These are phyloP conservation scores for Mrakia blollopis DNA, from an alignment of 768 basidiomycete species.

Conservation along the genomic window DNA sequence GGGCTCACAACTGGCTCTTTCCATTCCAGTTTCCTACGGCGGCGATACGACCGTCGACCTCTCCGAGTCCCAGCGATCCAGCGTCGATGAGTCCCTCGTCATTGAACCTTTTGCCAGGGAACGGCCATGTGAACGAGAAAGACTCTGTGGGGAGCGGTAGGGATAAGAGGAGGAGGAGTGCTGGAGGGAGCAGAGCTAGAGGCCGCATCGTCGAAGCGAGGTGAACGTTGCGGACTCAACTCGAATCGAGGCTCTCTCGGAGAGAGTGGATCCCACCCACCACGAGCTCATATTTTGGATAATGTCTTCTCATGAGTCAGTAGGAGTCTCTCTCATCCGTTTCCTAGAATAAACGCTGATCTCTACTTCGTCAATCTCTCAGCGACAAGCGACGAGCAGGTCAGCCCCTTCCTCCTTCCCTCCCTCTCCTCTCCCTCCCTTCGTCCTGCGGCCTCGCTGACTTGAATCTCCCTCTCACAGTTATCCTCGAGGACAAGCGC, in stretches of 20 bases:
- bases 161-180: slow-evolving; percentile 4
- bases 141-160: not conserved
- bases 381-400: slow-evolving; percentile 69
- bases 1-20: slow-evolving; percentile 79
- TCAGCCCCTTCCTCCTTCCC: not conserved
- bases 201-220: not conserved
- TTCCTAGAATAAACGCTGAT: not conserved
- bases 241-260: not conserved
- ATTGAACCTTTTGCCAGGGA: slow-evolving; percentile 75
- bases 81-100: slow-evolving; percentile 74
- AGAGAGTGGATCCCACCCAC: not conserved
- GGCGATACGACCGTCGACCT: slow-evolving; percentile 62
- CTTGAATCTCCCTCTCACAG: slow-evolving; percentile 42
- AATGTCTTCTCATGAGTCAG: slow-evolving; percentile 29
- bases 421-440: not conserved
- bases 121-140: slow-evolving; percentile 59
- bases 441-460: no score
- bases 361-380: not conserved
- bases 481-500: slow-evolving; percentile 78
- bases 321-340: no score
- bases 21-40: slow-evolving; percentile 95
- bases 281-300: not conserved
- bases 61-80: slow-evolving; percentile 70
- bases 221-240: not conserved
- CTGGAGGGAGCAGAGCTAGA: slow-evolving; percentile 14